A percentile compares a stretch with the other conserved stretches of the same genome.
Conservation (phyloP, 2,329 filamentous ascomycete species). For the Colletotrichum sp. region DNA sequence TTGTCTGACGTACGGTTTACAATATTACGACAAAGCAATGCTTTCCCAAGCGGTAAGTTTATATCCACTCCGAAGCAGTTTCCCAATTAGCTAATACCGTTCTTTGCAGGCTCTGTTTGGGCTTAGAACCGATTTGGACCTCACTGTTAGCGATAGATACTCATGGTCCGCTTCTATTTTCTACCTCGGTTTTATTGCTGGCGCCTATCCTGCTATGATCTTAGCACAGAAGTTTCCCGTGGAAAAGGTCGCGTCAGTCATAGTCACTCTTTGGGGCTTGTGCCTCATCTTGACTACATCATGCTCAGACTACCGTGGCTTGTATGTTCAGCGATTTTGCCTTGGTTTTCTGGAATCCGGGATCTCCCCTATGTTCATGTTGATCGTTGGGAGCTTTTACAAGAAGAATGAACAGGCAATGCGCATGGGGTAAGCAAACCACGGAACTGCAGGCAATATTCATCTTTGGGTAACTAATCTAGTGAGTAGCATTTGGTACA, state of each 20-base stretch:
- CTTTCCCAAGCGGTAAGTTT: conserved; percentile 38
- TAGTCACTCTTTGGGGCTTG: conserved; percentile 34
- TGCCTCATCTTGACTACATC: conserved; percentile 34
- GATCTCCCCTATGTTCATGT: conserved; percentile 38
- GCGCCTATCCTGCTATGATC: conserved; percentile 35
- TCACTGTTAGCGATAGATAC: conserved; percentile 30
- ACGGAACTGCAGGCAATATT: neutral
- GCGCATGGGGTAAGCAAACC: conserved; percentile 18
- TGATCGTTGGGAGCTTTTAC: conserved; percentile 43
- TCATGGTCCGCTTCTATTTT: conserved; percentile 36
- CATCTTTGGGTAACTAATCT: neutral
- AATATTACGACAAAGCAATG: conserved; percentile 31
- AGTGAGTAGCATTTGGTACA: conserved; percentile 37
- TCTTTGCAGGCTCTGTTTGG: conserved; percentile 28
- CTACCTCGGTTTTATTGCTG: conserved; percentile 35
- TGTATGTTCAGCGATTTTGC: conserved; percentile 40
- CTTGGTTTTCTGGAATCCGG: conserved; percentile 39
- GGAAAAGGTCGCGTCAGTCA: conserved; percentile 30
- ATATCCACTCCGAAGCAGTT: conserved; percentile 29
- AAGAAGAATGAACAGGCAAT: conserved; percentile 40
- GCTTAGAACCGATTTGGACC: conserved; percentile 29
- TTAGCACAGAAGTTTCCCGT: conserved; percentile 32
- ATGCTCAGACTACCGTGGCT: conserved; percentile 32
- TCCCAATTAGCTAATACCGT: conserved; percentile 42
- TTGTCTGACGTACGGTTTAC: conserved; percentile 33